A percentile compares a stretch with the other conserved stretches of the same genome.
Conservation (phyloP, 345 rosid species). For the Tarenaya hassleriana region DNA sequence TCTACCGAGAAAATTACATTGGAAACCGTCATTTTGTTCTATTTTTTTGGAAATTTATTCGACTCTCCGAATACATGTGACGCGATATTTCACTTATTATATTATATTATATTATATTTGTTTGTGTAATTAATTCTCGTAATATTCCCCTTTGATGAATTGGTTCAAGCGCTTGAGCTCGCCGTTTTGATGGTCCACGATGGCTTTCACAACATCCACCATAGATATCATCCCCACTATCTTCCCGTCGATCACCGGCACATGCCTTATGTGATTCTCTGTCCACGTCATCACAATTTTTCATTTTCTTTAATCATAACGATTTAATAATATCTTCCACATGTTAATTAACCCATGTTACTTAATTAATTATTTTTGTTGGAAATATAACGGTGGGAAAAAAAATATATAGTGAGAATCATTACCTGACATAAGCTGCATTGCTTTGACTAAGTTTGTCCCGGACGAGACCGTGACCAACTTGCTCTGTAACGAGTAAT, state of each 20-base stretch:
- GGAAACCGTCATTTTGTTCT: no score
- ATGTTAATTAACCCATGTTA: conserved; percentile 4
- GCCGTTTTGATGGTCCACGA: conserved; percentile 77
- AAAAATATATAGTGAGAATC: no score
- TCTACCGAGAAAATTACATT: no score
- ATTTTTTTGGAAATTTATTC: no score
- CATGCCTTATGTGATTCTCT: conserved; percentile 72
- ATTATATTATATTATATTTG: no score
- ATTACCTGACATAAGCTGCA: conserved; percentile 91
- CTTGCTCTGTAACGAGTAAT: conserved; percentile 36
- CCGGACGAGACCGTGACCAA: conserved; percentile 63
- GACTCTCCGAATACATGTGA: no score
- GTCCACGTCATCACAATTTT: conserved; percentile 21
- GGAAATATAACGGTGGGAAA: no score
- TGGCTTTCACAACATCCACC: conserved; percentile 68
- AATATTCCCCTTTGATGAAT: conserved; percentile 75
- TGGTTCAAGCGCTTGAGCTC: conserved; percentile 72
- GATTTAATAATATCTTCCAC: neutral
- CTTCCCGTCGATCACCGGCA: conserved; percentile 76
- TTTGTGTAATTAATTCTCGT: no score
- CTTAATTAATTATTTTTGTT: neutral
- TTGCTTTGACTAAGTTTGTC: conserved; percentile 62
- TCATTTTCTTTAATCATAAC: no score
- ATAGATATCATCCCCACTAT: conserved; percentile 81
- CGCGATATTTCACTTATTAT: no score